Evolutionary conservation across 306 rosid species (phyloP).

Genomic region (Inga laurina): DNA sequence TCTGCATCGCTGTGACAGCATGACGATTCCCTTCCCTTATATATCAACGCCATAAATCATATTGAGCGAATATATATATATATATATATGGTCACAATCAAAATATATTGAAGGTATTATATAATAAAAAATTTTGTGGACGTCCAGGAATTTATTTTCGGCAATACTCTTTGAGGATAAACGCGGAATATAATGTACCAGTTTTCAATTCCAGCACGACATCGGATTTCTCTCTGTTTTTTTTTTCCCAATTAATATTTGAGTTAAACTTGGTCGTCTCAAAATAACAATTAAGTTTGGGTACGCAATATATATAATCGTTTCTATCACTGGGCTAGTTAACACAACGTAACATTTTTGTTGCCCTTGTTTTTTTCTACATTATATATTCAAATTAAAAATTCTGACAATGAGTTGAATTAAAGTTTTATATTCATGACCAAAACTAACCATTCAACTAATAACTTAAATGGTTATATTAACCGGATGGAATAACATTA

Average conservation of each 20-base stretch:
- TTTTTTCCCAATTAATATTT: background rate
- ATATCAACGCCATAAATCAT: background rate
- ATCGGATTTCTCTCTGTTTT: background rate
- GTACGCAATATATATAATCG: background rate
- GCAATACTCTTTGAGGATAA: background rate
- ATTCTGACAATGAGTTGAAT: too few relatives aligned
- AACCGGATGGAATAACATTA: too few relatives aligned
- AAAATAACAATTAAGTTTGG: background rate
- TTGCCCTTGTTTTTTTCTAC: too few relatives aligned
- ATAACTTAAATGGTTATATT: too few relatives aligned
- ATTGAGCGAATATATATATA: background rate
- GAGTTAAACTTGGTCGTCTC: background rate
- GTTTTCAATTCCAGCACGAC: background rate
- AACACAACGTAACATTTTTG: too few relatives aligned
- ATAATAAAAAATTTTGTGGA: background rate
- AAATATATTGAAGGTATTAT: background rate
- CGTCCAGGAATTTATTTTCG: background rate
- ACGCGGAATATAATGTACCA: background rate
- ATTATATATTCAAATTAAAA: too few relatives aligned
- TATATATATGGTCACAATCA: background rate
- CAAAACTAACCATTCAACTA: too few relatives aligned
- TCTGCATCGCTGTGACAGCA: background rate
- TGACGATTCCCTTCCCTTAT: background rate
- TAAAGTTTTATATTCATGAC: too few relatives aligned
- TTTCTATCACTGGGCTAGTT: background rate